Conservation (phyloP, 2,329 filamentous ascomycete species). For the Cryphonectria carpinicola region DNA sequence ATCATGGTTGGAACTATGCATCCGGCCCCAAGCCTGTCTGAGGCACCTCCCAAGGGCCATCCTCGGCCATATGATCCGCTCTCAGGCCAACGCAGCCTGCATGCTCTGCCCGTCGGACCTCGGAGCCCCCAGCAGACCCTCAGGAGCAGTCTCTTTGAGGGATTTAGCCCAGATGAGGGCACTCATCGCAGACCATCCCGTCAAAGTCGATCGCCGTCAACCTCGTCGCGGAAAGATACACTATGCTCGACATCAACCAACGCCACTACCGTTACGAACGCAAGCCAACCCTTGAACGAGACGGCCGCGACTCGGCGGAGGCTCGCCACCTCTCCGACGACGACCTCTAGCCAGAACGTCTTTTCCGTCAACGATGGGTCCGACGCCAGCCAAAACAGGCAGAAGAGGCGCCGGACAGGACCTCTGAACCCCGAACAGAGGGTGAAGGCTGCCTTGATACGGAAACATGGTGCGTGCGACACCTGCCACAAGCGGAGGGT, state of each 20-base stretch:
- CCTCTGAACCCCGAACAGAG: slow-evolving; percentile 62
- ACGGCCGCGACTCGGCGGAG: slow-evolving; percentile 56
- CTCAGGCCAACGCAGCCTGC: slow-evolving; percentile 21
- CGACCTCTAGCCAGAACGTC: slow-evolving; percentile 50
- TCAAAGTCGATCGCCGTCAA: slow-evolving; percentile 34
- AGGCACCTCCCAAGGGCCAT: slow-evolving; percentile 34
- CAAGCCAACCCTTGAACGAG: slow-evolving; percentile 47
- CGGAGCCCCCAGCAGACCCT: slow-evolving; percentile 23
- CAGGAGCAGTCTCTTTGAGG: slow-evolving; percentile 17
- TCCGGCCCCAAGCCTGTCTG: slow-evolving; percentile 38
- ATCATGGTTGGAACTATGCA: slow-evolving; percentile 35
- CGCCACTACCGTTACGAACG: slow-evolving; percentile 48
- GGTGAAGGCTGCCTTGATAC: slow-evolving; percentile 62
- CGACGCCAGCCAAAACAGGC: slow-evolving; percentile 57
- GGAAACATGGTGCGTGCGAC: slow-evolving; percentile 61
- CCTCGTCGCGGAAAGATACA: slow-evolving; percentile 52
- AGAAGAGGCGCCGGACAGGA: slow-evolving; percentile 62
- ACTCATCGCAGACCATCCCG: slow-evolving; percentile 6
- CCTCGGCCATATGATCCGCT: slow-evolving; percentile 28
- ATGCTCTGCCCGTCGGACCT: not conserved
- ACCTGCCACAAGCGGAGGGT: slow-evolving; percentile 61
- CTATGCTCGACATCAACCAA: slow-evolving; percentile 57
- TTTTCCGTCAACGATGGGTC: slow-evolving; percentile 60
- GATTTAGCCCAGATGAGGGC: not conserved
- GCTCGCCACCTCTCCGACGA: slow-evolving; percentile 51